phyloP scores from a whole-genome alignment of 2,329 filamentous ascomycete genomes.

The Penicillium sp. region DNA sequence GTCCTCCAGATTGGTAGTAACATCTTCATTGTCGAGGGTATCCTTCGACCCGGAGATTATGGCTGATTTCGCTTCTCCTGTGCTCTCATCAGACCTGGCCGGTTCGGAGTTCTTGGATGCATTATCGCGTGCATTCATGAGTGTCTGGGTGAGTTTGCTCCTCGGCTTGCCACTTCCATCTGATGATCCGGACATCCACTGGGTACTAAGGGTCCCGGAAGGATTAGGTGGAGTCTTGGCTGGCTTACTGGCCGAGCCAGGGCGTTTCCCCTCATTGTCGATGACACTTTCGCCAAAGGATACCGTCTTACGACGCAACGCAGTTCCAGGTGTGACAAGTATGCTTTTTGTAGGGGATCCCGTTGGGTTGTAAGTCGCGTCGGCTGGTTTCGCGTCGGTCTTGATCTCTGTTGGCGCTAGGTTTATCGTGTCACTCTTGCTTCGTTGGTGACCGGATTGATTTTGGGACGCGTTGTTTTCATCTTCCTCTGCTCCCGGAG shows the following conservation, averaged over 20 bases:
- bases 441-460: slow-evolving; percentile 18
- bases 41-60: slow-evolving; percentile 21
- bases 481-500: slow-evolving; percentile 53
- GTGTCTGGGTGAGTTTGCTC: slow-evolving; percentile 42
- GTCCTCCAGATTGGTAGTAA: slow-evolving; percentile 52
- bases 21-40: slow-evolving; percentile 41
- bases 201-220: slow-evolving; percentile 47
- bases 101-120: slow-evolving; percentile 26
- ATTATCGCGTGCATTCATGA: slow-evolving; percentile 41
- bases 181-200: slow-evolving; percentile 38
- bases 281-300: slow-evolving; percentile 58
- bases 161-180: slow-evolving; percentile 35
- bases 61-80: slow-evolving; percentile 13
- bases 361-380: slow-evolving; percentile 31
- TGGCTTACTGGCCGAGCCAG: slow-evolving; percentile 42
- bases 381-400: slow-evolving; percentile 18
- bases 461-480: slow-evolving; percentile 19
- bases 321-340: slow-evolving; percentile 61
- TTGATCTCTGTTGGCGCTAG: slow-evolving; percentile 19
- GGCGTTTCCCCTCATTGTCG: slow-evolving; percentile 54
- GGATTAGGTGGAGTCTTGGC: slow-evolving; percentile 47
- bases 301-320: slow-evolving; percentile 57
- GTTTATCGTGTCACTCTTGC: slow-evolving; percentile 22
- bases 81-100: slow-evolving; percentile 7
- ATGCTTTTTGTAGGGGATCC: slow-evolving; percentile 60